Evolutionary conservation across 352 stramenopile species (phyloP), one percentile per base, ranked within the genome.

Genomic region (Phytophthora podocarpi): DNA sequence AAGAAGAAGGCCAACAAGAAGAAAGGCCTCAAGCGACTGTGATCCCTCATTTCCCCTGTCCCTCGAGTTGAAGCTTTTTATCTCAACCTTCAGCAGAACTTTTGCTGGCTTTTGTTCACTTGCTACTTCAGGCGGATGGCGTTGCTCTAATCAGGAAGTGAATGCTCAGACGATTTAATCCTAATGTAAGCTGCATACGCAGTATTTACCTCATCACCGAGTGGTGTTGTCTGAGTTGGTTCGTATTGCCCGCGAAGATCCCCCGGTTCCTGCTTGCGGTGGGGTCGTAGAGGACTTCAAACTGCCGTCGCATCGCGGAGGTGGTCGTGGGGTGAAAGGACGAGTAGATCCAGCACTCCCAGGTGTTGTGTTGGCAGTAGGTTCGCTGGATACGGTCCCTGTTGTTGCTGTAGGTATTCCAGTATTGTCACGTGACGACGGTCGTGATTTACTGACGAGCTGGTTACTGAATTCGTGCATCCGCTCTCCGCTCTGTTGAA

Each of bases 1-100:
- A 93, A 91, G 59, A 93, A 91, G 61, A 87, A 84, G 30, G 70
- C 64, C 36, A 69, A 53, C 43, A 80, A 90, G 65, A 89, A 90
- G 74, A 91, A 90, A 73, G 60, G 62, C 50, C 78, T 93, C 62
- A 85, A 82, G 57, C 78, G 84, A 26, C 70, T 93, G 16, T 93
- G 61, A 59, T 31, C 49, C 39, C 3, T 6, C 28, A 32, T 21
- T 5, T 42, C 10, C 36, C 12, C 15, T 32, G 31, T 18, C 30
- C 16, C 7, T 18, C n/a, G 21, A 26, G 43, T 32, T 58, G 34
- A 52, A 26, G 46, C 20, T 3, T 16, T 42, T 30, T 35, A 40
- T 46, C 39, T 24, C 11, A 37, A 16, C 18, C 15, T 41, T 48
- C 26, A 49, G 32, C 27, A 11, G 30, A 37, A 55, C 20, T 62